Percentiles rank a stretch among this genome's conserved stretches.
phyloP scores from a whole-genome alignment of 441 rosid species.

The Erysimum cheiri region DNA sequence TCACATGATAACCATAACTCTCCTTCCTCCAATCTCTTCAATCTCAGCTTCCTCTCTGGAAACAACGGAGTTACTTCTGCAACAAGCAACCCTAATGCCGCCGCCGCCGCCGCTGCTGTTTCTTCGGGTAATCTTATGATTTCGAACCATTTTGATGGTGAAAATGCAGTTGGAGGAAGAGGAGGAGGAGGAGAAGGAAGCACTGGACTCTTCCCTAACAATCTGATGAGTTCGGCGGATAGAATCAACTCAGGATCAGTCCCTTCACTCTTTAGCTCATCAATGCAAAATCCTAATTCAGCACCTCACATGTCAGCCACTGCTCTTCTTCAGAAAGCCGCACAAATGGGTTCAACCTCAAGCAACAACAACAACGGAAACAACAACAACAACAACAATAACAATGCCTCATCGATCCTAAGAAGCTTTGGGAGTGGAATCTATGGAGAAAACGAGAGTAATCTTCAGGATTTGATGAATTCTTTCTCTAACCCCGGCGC shows the following conservation, averaged over 20 bases:
- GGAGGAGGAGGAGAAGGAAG: slow-evolving; percentile 51
- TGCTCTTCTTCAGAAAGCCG: slow-evolving; percentile 66
- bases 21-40: slow-evolving; percentile 50
- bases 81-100: slow-evolving; percentile 46
- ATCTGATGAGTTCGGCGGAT: slow-evolving; percentile 40
- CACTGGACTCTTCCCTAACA: slow-evolving; percentile 52
- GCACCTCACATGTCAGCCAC: slow-evolving; percentile 62
- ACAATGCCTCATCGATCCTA: slow-evolving; percentile 51
- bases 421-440: slow-evolving; percentile 53
- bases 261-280: slow-evolving; percentile 54
- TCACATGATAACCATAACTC: slow-evolving; percentile 47
- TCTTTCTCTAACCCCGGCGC: slow-evolving; percentile 49
- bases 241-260: slow-evolving; percentile 49
- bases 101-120: slow-evolving; percentile 20
- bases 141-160: slow-evolving; percentile 53
- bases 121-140: slow-evolving; percentile 51
- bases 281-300: slow-evolving; percentile 46
- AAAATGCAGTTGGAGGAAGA: slow-evolving; percentile 39
- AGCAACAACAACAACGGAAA: slow-evolving; percentile 43
- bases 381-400: slow-evolving; percentile 41
- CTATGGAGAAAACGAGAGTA: slow-evolving; percentile 49
- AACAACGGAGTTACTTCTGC: slow-evolving; percentile 43
- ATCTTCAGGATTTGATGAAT: slow-evolving; percentile 55
- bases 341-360: slow-evolving; percentile 62
- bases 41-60: slow-evolving; percentile 55